phyloP scores from a whole-genome alignment of 2,329 filamentous ascomycete genomes.

The Westerdykella sp. region DNA sequence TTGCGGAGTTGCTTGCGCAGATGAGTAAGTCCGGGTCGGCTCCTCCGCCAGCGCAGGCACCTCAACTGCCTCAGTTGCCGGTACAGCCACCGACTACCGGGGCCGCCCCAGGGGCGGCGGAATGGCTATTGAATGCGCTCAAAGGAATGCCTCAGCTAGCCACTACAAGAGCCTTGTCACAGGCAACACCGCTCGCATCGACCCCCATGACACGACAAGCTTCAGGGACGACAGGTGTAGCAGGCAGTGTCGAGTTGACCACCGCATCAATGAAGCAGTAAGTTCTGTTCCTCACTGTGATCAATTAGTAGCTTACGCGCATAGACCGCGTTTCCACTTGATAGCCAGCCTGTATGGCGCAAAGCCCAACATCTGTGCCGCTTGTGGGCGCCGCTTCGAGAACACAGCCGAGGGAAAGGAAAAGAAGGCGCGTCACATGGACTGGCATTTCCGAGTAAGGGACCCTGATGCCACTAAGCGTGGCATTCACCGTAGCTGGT shows the following conservation, averaged over 20 bases:
- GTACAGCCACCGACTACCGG: conserved; percentile 10
- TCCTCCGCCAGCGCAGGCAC: conserved; percentile 15
- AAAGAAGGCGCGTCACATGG: conserved; percentile 86
- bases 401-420: conserved; percentile 70
- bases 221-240: conserved; percentile 33
- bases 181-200: conserved; percentile 20
- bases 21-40: conserved; percentile 22
- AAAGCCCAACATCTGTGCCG: conserved; percentile 79
- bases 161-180: conserved; percentile 18
- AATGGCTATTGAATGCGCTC: conserved; percentile 31
- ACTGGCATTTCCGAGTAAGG: conserved; percentile 97
- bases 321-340: conserved; percentile 66
- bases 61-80: conserved; percentile 16
- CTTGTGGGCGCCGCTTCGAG: conserved; percentile 82
- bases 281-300: conserved; percentile 1
- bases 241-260: conserved; percentile 54
- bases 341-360: conserved; percentile 71
- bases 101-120: conserved; percentile 17
- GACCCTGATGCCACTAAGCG: conserved; percentile 80
- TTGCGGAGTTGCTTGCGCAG: conserved; percentile 29
- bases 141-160: conserved; percentile 17
- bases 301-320: conserved; percentile 10
- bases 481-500: conserved; percentile 89
- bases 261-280: conserved; percentile 68
- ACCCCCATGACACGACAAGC: conserved; percentile 23